Percentiles rank a stretch among this genome's conserved stretches.
Evolutionary conservation across 768 basidiomycete species (phyloP).

Genomic region (Suillus subaureus): DNA sequence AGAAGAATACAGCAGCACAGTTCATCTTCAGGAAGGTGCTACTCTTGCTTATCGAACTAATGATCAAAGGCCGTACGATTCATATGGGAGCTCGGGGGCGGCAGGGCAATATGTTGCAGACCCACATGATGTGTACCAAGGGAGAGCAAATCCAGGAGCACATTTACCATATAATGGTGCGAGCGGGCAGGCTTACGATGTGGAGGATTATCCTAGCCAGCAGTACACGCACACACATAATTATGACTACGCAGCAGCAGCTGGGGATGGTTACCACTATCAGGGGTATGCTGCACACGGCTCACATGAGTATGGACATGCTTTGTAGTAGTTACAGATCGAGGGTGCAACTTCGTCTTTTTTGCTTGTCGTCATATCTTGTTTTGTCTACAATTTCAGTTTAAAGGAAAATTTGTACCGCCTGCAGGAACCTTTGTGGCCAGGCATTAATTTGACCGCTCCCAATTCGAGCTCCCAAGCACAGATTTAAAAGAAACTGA

Average conservation of each 20-base stretch:
- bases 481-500: too few species aligned
- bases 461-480: too few species aligned
- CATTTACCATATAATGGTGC: constrained; percentile 34
- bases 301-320: constrained; percentile 34
- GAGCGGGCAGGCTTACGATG: constrained; percentile 41
- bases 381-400: constrained; percentile 28
- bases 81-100: constrained; percentile 21
- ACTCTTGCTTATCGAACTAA: constrained; percentile 52
- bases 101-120: constrained; percentile 42
- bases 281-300: constrained; percentile 33
- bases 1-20: constrained; percentile 69
- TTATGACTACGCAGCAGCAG: constrained; percentile 32
- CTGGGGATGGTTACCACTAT: constrained; percentile 31
- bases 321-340: constrained; percentile 25
- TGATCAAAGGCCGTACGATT: constrained; percentile 16
- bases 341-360: constrained; percentile 1
- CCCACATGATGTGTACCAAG: constrained; percentile 58
- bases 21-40: constrained; percentile 58
- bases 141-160: constrained; percentile 42
- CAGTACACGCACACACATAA: constrained; percentile 24
- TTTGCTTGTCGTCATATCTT: constrained; percentile 20
- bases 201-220: constrained; percentile 38
- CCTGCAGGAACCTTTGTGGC: not conserved
- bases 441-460: too few species aligned
- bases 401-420: not conserved